phyloP scores from a whole-genome alignment of 164 flowering plant species.

The Nymphaea thermarum region DNA sequence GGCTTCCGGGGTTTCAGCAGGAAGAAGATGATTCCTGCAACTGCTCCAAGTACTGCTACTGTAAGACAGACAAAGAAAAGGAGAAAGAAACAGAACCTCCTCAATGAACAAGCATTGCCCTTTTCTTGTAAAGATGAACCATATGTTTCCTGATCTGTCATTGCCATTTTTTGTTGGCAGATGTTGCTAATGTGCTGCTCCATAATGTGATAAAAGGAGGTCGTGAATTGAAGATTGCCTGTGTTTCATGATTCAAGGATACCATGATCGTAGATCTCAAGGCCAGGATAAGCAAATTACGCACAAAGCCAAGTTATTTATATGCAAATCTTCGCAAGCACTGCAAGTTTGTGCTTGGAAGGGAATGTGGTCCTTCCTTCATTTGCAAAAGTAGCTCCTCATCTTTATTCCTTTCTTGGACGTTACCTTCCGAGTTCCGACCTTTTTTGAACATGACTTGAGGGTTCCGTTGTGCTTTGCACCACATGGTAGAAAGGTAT shows the following conservation, averaged over 20 bases:
- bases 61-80: slow-evolving; percentile 12
- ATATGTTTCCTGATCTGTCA: neutral
- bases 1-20: slow-evolving; percentile 35
- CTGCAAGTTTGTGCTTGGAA: neutral
- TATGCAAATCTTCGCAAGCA: neutral
- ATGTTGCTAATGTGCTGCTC: neutral
- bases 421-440: too few relatives aligned
- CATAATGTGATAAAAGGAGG: neutral
- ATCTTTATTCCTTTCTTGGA: neutral
- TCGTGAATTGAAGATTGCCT: neutral
- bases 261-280: neutral
- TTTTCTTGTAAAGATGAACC: slow-evolving; percentile 1
- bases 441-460: neutral
- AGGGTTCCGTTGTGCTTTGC: neutral
- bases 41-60: slow-evolving; percentile 7
- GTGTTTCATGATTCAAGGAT: neutral
- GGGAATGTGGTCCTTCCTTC: neutral
- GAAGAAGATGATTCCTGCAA: slow-evolving; percentile 16
- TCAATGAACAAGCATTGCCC: slow-evolving; percentile 13
- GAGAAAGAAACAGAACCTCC: slow-evolving; percentile 20
- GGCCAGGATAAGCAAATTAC: neutral
- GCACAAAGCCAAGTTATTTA: neutral
- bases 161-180: neutral
- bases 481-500: neutral
- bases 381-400: neutral